Evolutionary conservation across 768 basidiomycete species (phyloP), one percentile per base, ranked within the genome.

Genomic region (Phylloporus sp.): DNA sequence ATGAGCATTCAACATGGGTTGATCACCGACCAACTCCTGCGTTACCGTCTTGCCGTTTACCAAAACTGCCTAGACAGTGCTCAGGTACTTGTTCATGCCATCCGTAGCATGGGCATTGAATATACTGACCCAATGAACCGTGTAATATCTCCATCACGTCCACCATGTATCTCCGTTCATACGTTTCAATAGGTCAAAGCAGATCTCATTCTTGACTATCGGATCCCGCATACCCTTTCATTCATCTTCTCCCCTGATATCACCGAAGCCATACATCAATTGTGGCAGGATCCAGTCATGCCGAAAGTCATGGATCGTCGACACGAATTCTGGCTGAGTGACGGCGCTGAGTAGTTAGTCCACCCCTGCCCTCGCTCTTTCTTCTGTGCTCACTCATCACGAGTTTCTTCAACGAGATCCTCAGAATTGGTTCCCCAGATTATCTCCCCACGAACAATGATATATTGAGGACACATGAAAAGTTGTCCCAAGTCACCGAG

Each of bases 1-100:
- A 49, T 50, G 33, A 49, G 41, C 17, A 14, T 48, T 8, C 34
- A 50, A 14, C 38, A 48, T 15, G 46, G 47, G 15, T 21, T 49
- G 24, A 50, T 34, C 32, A 15, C 21, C 14, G 15, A 32, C n/a
- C 34, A 49, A 9, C 39, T 18, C 20, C 5, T 28, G 28, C 23
- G 27, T n/a, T 29, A 37, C 14, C 46, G 39, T 21, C 22, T 48
- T 28, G 21, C 3, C 5, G 15, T 50, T 13, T 42, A 42, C 28
- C 28, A 32, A 22, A 21, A 49, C n/a, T 15, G 38, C n/a, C 39
- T 49, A 3, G 18, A 36, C 13, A 21, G 17, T 32, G 42, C 46
- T 6, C 34, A n/a, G 26, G 23, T 27, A 3, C 46, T 50, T 17
- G 23, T 49, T 37, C 34, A 24, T 8, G 35, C 46, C 32, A 28